Conservation (phyloP, 768 basidiomycete genomes). For the Russula emetica region DNA sequence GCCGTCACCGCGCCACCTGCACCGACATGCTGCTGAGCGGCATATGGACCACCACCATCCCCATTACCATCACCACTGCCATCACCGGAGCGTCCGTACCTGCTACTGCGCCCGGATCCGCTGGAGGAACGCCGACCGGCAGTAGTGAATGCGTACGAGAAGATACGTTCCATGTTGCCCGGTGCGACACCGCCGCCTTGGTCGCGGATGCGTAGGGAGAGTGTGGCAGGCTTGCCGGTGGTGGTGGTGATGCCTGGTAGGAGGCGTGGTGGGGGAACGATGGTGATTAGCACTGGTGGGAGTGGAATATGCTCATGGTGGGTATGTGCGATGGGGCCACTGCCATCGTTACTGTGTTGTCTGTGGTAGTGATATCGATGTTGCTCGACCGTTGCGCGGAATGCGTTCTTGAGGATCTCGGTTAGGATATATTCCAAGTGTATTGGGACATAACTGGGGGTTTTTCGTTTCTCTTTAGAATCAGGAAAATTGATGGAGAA, state of each 20-base stretch:
- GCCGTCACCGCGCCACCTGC: slow-evolving; percentile 62
- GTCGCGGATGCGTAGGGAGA: slow-evolving; percentile 78
- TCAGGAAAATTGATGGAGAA: not conserved
- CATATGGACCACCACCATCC: slow-evolving; percentile 57
- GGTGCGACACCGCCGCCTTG: slow-evolving; percentile 82
- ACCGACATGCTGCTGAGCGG: slow-evolving; percentile 73
- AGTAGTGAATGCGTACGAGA: slow-evolving; percentile 90
- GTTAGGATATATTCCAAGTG: slow-evolving; percentile 91
- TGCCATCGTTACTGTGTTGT: slow-evolving; percentile 27
- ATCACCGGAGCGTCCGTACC: too few species aligned
- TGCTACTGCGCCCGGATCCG: not conserved
- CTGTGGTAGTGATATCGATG: slow-evolving; percentile 39
- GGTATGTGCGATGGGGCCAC: slow-evolving; percentile 30
- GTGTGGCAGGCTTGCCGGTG: slow-evolving; percentile 40
- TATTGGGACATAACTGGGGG: slow-evolving; percentile 72
- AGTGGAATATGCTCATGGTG: slow-evolving; percentile 32
- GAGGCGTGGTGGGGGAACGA: slow-evolving; percentile 48
- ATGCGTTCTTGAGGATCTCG: slow-evolving; percentile 87
- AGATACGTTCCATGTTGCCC: slow-evolving; percentile 69
- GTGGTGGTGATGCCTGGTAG: slow-evolving; percentile 27
- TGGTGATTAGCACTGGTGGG: slow-evolving; percentile 66
- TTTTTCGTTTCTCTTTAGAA: not conserved
- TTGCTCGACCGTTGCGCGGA: slow-evolving; percentile 82
- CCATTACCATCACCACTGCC: slow-evolving; percentile 35
- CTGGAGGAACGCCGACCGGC: slow-evolving; percentile 46